Percentiles rank a stretch among this genome's conserved stretches.
Conservation (phyloP, 371 early-diverging fungal species). For the Lichtheimia ornata region DNA sequence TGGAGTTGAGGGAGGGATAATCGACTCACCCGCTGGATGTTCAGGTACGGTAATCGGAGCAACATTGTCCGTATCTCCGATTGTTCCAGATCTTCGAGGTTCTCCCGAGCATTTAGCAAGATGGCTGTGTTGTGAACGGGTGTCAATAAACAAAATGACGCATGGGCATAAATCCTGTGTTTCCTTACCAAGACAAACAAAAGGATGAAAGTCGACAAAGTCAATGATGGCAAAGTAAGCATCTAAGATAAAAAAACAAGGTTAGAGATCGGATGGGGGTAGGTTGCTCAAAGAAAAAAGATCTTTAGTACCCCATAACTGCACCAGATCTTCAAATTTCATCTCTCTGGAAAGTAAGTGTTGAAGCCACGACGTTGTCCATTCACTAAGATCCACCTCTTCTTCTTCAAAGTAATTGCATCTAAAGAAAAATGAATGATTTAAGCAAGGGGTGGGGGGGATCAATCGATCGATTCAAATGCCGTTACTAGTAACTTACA, state of each 20-base stretch:
- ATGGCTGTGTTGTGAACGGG: constrained; percentile 50
- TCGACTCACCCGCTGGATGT: constrained; percentile 67
- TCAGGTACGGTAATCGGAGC: constrained; percentile 75
- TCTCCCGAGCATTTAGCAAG: constrained; percentile 67
- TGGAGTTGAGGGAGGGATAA: neutral
- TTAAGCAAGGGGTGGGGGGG: constrained; percentile 9
- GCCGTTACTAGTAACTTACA: constrained; percentile 28
- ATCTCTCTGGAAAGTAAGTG: constrained; percentile 81
- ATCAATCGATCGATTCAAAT: neutral
- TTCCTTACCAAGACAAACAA: constrained; percentile 68
- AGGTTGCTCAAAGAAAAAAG: no score
- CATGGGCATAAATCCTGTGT: neutral
- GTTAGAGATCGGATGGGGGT: neutral
- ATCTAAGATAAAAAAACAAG: constrained; percentile 50
- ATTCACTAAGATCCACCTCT: constrained; percentile 89
- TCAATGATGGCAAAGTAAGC: constrained; percentile 76
- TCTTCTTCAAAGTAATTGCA: constrained; percentile 94
- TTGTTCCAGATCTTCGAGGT: constrained; percentile 88
- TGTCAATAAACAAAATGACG: neutral
- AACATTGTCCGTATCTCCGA: constrained; percentile 86
- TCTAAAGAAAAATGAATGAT: constrained; percentile 9
- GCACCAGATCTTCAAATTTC: constrained; percentile 73
- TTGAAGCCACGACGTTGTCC: constrained; percentile 89
- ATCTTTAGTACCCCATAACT: constrained; percentile 78
- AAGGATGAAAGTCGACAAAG: constrained; percentile 77